Evolutionary conservation across 169 alveolate genomes (phyloP).

Genomic region (Cryptosporidium bovis): DNA sequence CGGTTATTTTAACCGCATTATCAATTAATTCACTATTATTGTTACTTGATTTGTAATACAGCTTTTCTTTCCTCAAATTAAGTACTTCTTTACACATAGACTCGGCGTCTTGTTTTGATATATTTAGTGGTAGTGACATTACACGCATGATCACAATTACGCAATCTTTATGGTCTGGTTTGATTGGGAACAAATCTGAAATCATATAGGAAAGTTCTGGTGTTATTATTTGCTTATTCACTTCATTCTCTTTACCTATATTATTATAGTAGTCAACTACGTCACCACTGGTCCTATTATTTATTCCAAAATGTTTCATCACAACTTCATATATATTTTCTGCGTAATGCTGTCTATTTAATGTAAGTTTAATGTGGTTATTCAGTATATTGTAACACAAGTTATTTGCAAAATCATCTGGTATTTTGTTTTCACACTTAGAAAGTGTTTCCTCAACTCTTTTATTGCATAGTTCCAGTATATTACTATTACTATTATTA

Average conservation of each 20-base stretch:
- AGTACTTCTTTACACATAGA: slow-evolving; percentile 19
- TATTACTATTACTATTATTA: neutral
- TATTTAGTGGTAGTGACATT: slow-evolving; percentile 23
- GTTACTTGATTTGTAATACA: slow-evolving; percentile 2
- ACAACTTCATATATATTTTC: slow-evolving; percentile 55
- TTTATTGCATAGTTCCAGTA: slow-evolving; percentile 26
- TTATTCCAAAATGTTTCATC: neutral
- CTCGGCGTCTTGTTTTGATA: slow-evolving; percentile 26
- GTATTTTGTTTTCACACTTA: no score
- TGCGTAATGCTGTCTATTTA: slow-evolving; percentile 66
- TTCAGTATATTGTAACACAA: slow-evolving; percentile 49
- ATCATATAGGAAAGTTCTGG: slow-evolving; percentile 58
- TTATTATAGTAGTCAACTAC: neutral
- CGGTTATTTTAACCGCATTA: slow-evolving; percentile 1
- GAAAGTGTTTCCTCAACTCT: slow-evolving; percentile 2
- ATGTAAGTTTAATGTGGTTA: slow-evolving; percentile 18
- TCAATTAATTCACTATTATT: neutral
- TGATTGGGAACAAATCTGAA: slow-evolving; percentile 52
- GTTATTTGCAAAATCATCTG: neutral
- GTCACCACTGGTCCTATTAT: neutral
- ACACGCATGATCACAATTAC: slow-evolving; percentile 46
- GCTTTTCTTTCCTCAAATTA: slow-evolving; percentile 4
- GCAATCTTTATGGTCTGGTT: slow-evolving; percentile 41
- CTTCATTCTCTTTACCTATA: neutral
- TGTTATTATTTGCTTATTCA: slow-evolving; percentile 1